Percentiles rank a stretch among this genome's conserved stretches.
Evolutionary conservation across 2,329 filamentous ascomycete genomes (phyloP).

Genomic region (Stachybotrys echinatus): DNA sequence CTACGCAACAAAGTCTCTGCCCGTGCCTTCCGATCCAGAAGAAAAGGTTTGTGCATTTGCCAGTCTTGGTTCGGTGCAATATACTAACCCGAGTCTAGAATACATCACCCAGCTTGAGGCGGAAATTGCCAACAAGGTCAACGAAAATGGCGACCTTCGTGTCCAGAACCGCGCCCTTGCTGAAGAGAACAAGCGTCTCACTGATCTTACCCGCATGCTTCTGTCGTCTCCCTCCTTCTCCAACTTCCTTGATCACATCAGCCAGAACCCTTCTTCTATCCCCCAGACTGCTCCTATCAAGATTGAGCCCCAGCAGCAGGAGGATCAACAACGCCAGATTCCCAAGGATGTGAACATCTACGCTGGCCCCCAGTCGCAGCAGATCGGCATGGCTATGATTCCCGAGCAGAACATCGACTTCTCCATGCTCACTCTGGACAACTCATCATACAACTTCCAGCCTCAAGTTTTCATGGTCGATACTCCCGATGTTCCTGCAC

Average conservation of each 20-base stretch:
- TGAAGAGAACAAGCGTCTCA: conserved; percentile 80
- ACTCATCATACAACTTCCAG: conserved; percentile 54
- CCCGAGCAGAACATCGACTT: conserved; percentile 76
- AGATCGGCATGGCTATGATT: conserved; percentile 77
- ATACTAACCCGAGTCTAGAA: conserved; percentile 50
- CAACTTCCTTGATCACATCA: conserved; percentile 69
- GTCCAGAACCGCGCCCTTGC: conserved; percentile 74
- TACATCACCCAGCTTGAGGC: conserved; percentile 93
- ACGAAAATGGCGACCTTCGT: conserved; percentile 77
- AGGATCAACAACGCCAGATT: conserved; percentile 40
- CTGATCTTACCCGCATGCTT: conserved; percentile 75
- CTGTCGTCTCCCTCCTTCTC: conserved; percentile 77
- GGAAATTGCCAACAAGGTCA: conserved; percentile 78
- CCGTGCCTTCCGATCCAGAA: conserved; percentile 91
- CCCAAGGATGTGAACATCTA: conserved; percentile 66
- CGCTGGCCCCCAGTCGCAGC: conserved; percentile 43
- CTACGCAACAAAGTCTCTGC: conserved; percentile 99
- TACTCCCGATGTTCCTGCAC: conserved; percentile 58
- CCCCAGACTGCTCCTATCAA: conserved; percentile 32
- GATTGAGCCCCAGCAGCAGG: conserved; percentile 33
- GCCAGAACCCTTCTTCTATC: conserved; percentile 48
- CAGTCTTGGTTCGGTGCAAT: not conserved
- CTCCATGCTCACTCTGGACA: conserved; percentile 60
- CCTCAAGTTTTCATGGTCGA: conserved; percentile 73
- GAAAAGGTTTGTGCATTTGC: conserved; percentile 83